Percentiles rank a stretch among this genome's conserved stretches.
These are phyloP conservation scores for Podospora appendiculata DNA, from an alignment of 495 filamentous ascomycete species.

Conservation along the genomic window DNA sequence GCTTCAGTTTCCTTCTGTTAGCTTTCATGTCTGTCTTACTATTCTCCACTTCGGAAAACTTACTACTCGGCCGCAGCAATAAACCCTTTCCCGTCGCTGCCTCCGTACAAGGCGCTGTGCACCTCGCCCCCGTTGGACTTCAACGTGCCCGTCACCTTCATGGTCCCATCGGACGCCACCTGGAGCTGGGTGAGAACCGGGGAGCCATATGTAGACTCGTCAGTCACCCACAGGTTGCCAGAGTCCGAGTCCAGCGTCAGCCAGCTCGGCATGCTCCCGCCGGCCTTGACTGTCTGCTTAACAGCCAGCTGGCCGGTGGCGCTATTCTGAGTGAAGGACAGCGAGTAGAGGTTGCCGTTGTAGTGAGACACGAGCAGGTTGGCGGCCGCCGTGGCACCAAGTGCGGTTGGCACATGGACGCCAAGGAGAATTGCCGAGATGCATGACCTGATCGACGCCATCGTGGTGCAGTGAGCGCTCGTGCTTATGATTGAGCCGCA, in stretches of 20 bases:
- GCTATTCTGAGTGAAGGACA: slow-evolving; percentile 15
- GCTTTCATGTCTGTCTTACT: not conserved
- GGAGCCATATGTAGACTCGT: slow-evolving; percentile 38
- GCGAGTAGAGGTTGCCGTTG: slow-evolving; percentile 29
- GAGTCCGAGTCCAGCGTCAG: slow-evolving; percentile 36
- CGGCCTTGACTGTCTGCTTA: slow-evolving; percentile 13
- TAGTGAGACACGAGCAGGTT: slow-evolving; percentile 30
- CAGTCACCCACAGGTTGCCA: slow-evolving; percentile 47
- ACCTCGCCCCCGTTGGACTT: slow-evolving; percentile 28
- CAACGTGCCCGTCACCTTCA: slow-evolving; percentile 25
- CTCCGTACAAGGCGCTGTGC: slow-evolving; percentile 27
- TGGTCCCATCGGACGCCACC: slow-evolving; percentile 22
- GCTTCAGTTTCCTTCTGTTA: slow-evolving; percentile 5
- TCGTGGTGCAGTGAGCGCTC: not conserved
- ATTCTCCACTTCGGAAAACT: not conserved
- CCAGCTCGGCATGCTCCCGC: slow-evolving; percentile 41
- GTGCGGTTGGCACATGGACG: slow-evolving; percentile 11
- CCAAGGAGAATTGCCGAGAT: slow-evolving; percentile 19
- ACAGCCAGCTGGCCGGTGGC: slow-evolving; percentile 16
- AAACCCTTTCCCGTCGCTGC: slow-evolving; percentile 24
- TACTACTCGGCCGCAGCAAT: slow-evolving; percentile 39
- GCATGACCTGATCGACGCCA: slow-evolving; percentile 20
- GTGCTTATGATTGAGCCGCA: no score
- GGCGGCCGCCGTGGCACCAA: slow-evolving; percentile 7
- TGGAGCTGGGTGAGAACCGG: slow-evolving; percentile 29